Evolutionary conservation across 805 yeast genomes (phyloP), one percentile per base, ranked within the genome.

Genomic region (Cyberlindnera japonica): DNA sequence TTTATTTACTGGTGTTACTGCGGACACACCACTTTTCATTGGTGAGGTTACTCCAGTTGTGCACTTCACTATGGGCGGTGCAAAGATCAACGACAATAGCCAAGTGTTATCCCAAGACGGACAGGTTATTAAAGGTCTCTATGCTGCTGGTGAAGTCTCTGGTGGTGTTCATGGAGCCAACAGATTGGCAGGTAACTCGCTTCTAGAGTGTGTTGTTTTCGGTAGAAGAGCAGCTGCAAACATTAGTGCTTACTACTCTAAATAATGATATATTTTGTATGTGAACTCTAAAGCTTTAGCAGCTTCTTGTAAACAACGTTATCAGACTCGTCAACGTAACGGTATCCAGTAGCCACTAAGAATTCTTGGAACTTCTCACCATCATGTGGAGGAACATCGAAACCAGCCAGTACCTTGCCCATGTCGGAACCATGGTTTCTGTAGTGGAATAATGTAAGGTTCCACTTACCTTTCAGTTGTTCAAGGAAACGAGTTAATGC

Each of bases 351-450:
- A 30, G 75, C 74, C 24, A 74, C 68, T 61, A 93, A 69, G 61
- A 88, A 87, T 18, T 67, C 64, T 50, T 81, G 78, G 59, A 91
- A 81, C 16, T 77, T 81, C 20, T 63, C 74, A 38, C 75, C 73
- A 38, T 80, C 84, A 22, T 78, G 72, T 29, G 77, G 75, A 3
- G 98, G 96, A 19, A 90, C 88, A 37, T 81, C 80, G 42, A 95
- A 74, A 29, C 96, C 99, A 32, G 95, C 91, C 45, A 93, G 71
- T 1, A 93, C 87, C 62, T 88, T 88, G 33, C 95, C 98, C 33
- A 93, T 75, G 59, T 93, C 99, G 37, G 91, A 81, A 28, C 99
- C 99, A 53, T 89, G 95, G 67, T 93, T 89, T 71, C 99, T 80
- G 65, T 93, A 93, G 63, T 93, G 96, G 81, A 93, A 93, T 54